A percentile compares a stretch with the other conserved stretches of the same genome.
These are phyloP conservation scores for Anthracocystis setariae DNA, from an alignment of 1,284 basidiomycete genomes.

Conservation along the genomic window DNA sequence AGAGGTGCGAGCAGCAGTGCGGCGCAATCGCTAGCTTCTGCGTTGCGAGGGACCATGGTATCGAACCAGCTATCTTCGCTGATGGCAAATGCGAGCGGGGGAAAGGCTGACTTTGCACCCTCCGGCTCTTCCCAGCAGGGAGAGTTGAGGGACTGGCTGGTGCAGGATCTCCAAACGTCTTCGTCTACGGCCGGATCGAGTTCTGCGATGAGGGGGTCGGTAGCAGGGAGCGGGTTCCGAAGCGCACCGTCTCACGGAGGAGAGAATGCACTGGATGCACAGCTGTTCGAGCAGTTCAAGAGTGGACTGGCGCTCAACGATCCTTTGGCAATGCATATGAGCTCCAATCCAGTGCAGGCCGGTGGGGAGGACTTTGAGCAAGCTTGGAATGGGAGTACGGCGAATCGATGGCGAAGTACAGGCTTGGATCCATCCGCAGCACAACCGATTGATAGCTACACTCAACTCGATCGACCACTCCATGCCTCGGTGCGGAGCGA, in stretches of 20 bases:
- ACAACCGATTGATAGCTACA: conserved; percentile 6
- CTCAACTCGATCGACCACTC: conserved; percentile 19
- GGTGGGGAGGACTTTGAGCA: not conserved
- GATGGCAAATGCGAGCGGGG: conserved; percentile 15
- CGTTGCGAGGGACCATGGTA: conserved; percentile 25
- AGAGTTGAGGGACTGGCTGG: conserved; percentile 29
- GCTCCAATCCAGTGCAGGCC: not conserved
- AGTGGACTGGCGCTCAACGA: conserved; percentile 9
- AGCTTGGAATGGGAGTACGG: conserved; percentile 7
- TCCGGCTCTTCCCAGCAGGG: not conserved
- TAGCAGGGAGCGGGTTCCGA: not conserved
- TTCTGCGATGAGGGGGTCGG: not conserved
- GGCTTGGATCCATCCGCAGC: conserved; percentile 15
- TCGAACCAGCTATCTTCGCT: conserved; percentile 32
- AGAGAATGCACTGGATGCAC: not conserved
- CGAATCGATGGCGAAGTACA: conserved; percentile 11
- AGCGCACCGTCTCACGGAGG: not conserved
- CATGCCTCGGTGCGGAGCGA: conserved; percentile 19
- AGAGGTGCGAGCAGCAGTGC: conserved; percentile 2
- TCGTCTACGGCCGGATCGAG: not conserved
- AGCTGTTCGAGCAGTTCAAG: conserved; percentile 24
- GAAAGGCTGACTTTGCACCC: conserved; percentile 18
- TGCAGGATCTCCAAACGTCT: conserved; percentile 19
- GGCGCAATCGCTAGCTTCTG: conserved; percentile 23
- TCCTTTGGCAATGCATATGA: not conserved